Evolutionary conservation across 352 stramenopile genomes (phyloP).

Genomic region (Peronospora destructor): DNA sequence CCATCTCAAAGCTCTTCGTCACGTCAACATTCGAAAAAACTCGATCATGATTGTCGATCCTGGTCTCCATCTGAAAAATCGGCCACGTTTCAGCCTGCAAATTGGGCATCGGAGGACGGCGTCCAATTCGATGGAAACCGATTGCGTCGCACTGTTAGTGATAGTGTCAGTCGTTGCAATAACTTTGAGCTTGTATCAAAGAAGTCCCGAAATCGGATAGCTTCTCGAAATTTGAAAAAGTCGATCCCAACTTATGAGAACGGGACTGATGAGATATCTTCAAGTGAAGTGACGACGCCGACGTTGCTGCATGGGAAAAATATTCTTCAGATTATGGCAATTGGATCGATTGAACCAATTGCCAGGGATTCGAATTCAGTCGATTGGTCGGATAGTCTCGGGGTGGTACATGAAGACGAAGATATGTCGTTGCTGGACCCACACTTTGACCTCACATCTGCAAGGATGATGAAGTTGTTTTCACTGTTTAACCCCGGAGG

Average conservation of each 20-base stretch:
- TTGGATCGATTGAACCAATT: conserved; percentile 28
- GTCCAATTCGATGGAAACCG: conserved; percentile 19
- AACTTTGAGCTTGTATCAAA: conserved; percentile 2
- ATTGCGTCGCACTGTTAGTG: conserved; percentile 16
- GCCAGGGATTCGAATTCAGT: conserved; percentile 41
- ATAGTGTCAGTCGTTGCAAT: conserved; percentile 4
- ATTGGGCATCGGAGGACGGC: conserved; percentile 26
- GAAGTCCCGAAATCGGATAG: not conserved
- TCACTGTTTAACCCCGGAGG: conserved; percentile 52
- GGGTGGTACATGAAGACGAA: conserved; percentile 26
- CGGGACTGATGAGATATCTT: not conserved
- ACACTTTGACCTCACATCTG: conserved; percentile 78
- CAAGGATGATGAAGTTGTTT: conserved; percentile 62
- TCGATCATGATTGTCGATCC: conserved; percentile 1
- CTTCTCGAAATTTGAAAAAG: conserved; percentile 1
- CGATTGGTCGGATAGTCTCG: conserved; percentile 55
- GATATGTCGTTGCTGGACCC: conserved; percentile 73
- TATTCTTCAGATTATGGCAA: conserved; percentile 49
- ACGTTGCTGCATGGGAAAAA: conserved; percentile 53
- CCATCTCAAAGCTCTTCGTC: not conserved
- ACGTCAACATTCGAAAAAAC: not conserved
- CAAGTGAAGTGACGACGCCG: conserved; percentile 17
- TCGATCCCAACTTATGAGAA: not conserved
- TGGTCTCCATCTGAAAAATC: conserved; percentile 16
- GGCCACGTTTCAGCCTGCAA: conserved; percentile 23